A percentile compares a stretch with the other conserved stretches of the same genome.
phyloP scores from a whole-genome alignment of 768 basidiomycete species.

The Lepiota brunneoincarnata region DNA sequence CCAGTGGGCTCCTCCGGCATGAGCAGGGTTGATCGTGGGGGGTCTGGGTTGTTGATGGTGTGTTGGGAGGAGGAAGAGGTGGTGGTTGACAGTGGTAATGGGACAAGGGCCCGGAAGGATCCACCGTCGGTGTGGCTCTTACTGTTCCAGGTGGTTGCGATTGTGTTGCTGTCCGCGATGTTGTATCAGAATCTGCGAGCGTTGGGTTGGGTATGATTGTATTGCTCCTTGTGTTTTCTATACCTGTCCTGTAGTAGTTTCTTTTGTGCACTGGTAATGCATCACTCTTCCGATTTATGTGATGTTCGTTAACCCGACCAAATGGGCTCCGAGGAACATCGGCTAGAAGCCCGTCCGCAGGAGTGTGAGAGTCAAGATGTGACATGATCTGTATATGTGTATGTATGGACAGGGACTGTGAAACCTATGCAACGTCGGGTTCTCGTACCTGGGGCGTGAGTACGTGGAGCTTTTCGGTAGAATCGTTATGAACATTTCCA shows the following conservation, averaged over 20 bases:
- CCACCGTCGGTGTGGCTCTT: neutral
- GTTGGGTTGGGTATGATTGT: neutral
- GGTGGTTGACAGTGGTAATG: too few relatives aligned
- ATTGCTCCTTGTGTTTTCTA: neutral
- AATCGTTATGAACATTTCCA: too few relatives aligned
- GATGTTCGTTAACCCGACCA: too few relatives aligned
- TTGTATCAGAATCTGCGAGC: neutral
- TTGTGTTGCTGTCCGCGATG: neutral
- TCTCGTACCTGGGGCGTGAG: neutral
- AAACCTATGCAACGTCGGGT: neutral
- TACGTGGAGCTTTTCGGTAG: neutral
- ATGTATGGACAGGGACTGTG: conserved; percentile 2
- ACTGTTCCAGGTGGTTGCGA: neutral
- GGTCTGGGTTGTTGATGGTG: neutral
- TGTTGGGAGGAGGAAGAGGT: neutral
- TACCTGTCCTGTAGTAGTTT: neutral
- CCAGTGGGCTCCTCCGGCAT: neutral
- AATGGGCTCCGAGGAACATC: too few relatives aligned
- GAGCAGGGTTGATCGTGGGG: neutral
- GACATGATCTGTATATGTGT: neutral
- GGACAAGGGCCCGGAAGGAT: neutral
- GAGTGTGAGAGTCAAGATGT: neutral
- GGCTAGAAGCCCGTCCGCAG: too few relatives aligned
- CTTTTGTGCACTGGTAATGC: too few relatives aligned
- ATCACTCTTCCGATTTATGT: too few relatives aligned